These are phyloP conservation scores for Penicillium sp. DNA, from an alignment of 2,329 filamentous ascomycete genomes.

Conservation along the genomic window DNA sequence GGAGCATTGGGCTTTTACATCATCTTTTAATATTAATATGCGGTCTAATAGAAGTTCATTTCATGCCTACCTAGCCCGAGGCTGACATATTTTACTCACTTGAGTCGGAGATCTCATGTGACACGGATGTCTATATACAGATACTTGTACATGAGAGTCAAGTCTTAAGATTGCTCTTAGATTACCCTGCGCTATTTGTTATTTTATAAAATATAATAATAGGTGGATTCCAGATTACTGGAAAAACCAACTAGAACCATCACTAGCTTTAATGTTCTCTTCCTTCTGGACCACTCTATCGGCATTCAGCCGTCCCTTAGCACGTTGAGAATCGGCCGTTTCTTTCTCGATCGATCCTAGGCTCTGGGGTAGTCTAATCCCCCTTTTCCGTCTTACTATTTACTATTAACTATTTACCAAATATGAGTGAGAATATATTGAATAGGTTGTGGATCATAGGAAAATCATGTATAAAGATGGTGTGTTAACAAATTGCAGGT, in stretches of 20 bases:
- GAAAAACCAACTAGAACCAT: background rate
- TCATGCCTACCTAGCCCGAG: background rate
- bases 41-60: background rate
- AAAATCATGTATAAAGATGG: too few relatives aligned
- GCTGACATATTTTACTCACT: slow-evolving; percentile 12
- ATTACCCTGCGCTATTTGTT: background rate
- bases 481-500: background rate
- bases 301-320: slow-evolving; percentile 1
- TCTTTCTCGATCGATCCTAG: slow-evolving; percentile 3
- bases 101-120: slow-evolving; percentile 20
- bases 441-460: background rate
- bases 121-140: slow-evolving; percentile 1
- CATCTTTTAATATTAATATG: slow-evolving; percentile 11
- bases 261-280: background rate
- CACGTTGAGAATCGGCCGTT: slow-evolving; percentile 7
- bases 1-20: slow-evolving; percentile 10
- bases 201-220: background rate
- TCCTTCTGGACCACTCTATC: background rate
- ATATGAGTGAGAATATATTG: background rate
- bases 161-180: background rate
- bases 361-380: background rate
- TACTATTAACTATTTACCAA: background rate
- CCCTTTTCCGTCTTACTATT: background rate
- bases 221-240: background rate
- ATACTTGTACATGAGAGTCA: background rate